phyloP scores from a whole-genome alignment of 306 rosid species.

The Rubus parviflorus region DNA sequence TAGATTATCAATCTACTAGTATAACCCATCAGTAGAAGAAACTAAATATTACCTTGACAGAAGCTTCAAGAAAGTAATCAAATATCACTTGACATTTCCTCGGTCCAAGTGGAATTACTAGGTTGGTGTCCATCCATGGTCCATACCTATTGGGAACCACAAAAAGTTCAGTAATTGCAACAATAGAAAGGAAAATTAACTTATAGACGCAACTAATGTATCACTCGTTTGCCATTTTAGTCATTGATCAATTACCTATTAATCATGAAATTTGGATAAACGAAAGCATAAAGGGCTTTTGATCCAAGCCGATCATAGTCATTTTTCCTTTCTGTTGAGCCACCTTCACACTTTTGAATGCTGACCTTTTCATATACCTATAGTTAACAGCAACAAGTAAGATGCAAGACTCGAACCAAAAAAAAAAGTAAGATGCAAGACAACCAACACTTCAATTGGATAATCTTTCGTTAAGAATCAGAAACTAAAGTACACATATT shows the following conservation, averaged over 20 bases:
- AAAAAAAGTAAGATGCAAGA: conserved; percentile 17
- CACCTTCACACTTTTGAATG: conserved; percentile 80
- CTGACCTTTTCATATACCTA: conserved; percentile 78
- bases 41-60: conserved; percentile 58
- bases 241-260: conserved; percentile 58
- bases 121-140: conserved; percentile 98
- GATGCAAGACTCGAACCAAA: conserved; percentile 12
- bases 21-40: not conserved
- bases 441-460: conserved; percentile 1
- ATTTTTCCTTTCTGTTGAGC: conserved; percentile 33
- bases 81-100: conserved; percentile 70
- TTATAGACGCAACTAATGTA: not conserved
- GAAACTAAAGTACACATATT: conserved; percentile 4
- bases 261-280: conserved; percentile 93
- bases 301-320: conserved; percentile 74
- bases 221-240: not conserved
- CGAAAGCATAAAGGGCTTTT: conserved; percentile 66
- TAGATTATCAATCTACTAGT: not conserved
- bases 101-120: conserved; percentile 85
- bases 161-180: conserved; percentile 19
- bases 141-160: conserved; percentile 63
- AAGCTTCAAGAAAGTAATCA: conserved; percentile 79
- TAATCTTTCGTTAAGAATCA: not conserved
- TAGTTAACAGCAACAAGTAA: conserved; percentile 23
- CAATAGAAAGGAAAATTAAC: conserved; percentile 21